These are phyloP conservation scores for Carex littledalei DNA, from an alignment of 176 grass and related monocot genomes.

Conservation along the genomic window DNA sequence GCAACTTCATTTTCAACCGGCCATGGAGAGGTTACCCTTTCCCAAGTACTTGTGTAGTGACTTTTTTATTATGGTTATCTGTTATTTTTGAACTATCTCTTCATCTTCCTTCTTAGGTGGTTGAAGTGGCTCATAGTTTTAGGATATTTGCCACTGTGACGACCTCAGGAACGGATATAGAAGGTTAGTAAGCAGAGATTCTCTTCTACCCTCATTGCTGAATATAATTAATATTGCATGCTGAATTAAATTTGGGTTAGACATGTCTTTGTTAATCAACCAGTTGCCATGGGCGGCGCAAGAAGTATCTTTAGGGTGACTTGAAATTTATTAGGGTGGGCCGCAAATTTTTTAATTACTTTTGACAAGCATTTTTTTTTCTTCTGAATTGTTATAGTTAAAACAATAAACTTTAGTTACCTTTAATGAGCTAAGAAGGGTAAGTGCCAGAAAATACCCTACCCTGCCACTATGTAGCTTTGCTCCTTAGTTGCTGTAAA, in stretches of 20 bases:
- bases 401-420: background rate
- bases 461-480: background rate
- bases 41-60: background rate
- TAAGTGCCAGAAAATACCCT: background rate
- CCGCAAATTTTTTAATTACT: background rate
- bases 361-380: background rate
- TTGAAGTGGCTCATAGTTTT: constrained; percentile 68
- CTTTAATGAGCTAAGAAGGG: background rate
- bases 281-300: background rate
- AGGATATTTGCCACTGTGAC: constrained; percentile 82
- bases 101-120: constrained; percentile 43
- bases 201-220: background rate
- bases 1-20: constrained; percentile 64
- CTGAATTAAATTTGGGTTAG: background rate
- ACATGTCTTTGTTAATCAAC: background rate
- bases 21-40: constrained; percentile 63
- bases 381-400: background rate
- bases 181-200: constrained; percentile 41
- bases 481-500: background rate
- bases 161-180: constrained; percentile 63
- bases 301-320: background rate
- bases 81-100: background rate
- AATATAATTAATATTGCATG: background rate
- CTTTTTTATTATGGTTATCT: constrained; percentile 10
- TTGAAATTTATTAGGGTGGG: background rate